Conservation (phyloP, 805 yeast species). For the Saccharomycopsis fibuligera region DNA sequence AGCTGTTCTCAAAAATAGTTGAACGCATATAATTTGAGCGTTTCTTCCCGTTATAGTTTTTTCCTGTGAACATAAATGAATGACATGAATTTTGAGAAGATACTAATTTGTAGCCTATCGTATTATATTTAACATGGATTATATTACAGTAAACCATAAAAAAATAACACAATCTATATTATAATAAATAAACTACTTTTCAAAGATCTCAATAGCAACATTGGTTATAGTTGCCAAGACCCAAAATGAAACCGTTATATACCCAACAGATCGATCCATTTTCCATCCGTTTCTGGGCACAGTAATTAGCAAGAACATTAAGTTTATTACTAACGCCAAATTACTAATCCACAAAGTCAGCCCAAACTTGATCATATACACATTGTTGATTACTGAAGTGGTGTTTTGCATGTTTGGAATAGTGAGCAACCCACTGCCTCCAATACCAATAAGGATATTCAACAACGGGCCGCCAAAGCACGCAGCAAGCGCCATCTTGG, state of each 20-base stretch:
- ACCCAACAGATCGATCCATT: slow-evolving; percentile 25
- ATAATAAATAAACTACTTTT: not conserved
- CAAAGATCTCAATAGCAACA: slow-evolving; percentile 22
- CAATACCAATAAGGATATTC: slow-evolving; percentile 72
- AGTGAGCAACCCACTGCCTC: slow-evolving; percentile 59
- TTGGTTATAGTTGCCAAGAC: slow-evolving; percentile 23
- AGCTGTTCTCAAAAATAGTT: too few species aligned
- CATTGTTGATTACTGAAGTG: slow-evolving; percentile 5
- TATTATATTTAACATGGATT: not conserved
- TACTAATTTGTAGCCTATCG: not conserved
- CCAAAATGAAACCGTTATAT: slow-evolving; percentile 27
- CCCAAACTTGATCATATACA: slow-evolving; percentile 21
- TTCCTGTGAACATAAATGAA: not conserved
- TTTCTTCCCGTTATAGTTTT: too few species aligned
- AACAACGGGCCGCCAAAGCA: slow-evolving; percentile 91
- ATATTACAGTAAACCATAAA: too few species aligned
- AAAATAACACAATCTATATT: not conserved
- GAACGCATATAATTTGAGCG: too few species aligned
- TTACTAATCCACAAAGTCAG: slow-evolving; percentile 24
- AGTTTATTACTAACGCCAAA: slow-evolving; percentile 23
- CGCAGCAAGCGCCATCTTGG: slow-evolving; percentile 89
- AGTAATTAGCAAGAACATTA: slow-evolving; percentile 23
- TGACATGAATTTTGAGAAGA: not conserved
- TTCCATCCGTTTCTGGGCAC: slow-evolving; percentile 25
- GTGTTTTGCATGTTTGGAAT: slow-evolving; percentile 22